Base-by-base conservation (phyloP, 176 grass and related monocot genomes). In the Alopecurus myosuroides region DNA sequence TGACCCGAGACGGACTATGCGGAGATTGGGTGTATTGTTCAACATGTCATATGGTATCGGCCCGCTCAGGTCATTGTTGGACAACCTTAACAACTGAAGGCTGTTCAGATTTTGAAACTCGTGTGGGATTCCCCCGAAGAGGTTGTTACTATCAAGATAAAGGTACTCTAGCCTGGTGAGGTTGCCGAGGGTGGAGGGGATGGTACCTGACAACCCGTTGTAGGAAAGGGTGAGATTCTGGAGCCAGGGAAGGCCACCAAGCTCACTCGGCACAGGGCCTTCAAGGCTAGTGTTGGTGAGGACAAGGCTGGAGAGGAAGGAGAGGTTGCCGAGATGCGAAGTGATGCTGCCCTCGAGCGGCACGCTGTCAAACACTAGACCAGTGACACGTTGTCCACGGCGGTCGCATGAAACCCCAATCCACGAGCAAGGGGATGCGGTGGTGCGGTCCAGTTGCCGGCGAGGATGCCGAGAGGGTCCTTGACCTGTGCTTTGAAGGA, bases 391-490 rank as follows among this genome's bases (percentile, higher is more conserved):
- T 37, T 77, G 52, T 22, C 77, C n/a, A 4, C 6, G 72, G 56
- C 15, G 25, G 44, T 73, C 61, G 18, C 89, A 91, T 2, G 41
- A 67, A 34, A 91, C 70, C 14, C 85, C 85, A 4, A 44, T 11
- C 89, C 89, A 91, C 8, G 50, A 88, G 65, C 89, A 91, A 64
- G 70, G 62, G 41, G 77, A 44, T 5, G 70, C 18, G 10, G 62
- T 71, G 12, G 70, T 44, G 41, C 40, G 14, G 36, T 81, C 77
- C 85, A 88, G 77, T 84, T 88, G 40, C 81, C 31, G 31, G 77
- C 60, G 53, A 91, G 81, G 58, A 84, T 52, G 25, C 81, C 65
- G 20, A 14, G 26, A 20, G 85, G 77, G 36, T 91, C 89, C 39
- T 76, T 61, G 57, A 88, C 6, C 14, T 72, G 39, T 50, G 51